Evolutionary conservation across 1,284 basidiomycete species (phyloP), one percentile per base, ranked within the genome.

Genomic region (Termitomyces sp.): DNA sequence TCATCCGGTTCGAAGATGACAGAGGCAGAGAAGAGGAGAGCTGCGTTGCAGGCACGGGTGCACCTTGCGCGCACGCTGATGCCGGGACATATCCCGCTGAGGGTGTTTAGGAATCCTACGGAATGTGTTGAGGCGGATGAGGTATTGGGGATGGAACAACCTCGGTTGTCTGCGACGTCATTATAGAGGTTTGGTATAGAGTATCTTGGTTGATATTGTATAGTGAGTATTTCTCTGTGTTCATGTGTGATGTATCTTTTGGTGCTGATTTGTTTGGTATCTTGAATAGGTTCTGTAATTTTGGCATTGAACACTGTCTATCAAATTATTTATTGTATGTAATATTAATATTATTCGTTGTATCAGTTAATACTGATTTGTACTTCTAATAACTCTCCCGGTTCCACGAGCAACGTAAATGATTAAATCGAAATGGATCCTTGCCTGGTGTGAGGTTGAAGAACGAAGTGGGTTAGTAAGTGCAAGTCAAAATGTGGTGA

Each of bases 71-170:
- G 84, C 50, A 69, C 70, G 49, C 66, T 73, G 60, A 76, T 86
- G 56, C 83, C 84, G 11, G 61, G 65, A 26, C 69, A 78, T 53
- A 72, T 88, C 9, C 68, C 72, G 13, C 66, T 91, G 63, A 74
- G 85, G 43, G 66, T 90, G 18, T 91, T 91, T 62, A 74, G 78
- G 58, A 66, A 79, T 37, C 83, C 88, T 6, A 67, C 63, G 54
- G 86, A 91, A 58, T 89, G 87, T 60, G 71, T 79, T 6, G 87
- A 88, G 64, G 77, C 75, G 19, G 68, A 69, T 39, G 65, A 65
- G 14, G 66, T 78, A 49, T 60, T 78, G 42, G 62, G 51, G 33
- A 59, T 44, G 49, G 58, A 60, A 44, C 8, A 48, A 14, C 30
- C 40, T 31, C 8, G 14, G 18, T 16, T 26, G 46, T 7, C 37